A percentile compares a stretch with the other conserved stretches of the same genome.
phyloP scores from a whole-genome alignment of 768 basidiomycete genomes.

The Amanita molliuscula region DNA sequence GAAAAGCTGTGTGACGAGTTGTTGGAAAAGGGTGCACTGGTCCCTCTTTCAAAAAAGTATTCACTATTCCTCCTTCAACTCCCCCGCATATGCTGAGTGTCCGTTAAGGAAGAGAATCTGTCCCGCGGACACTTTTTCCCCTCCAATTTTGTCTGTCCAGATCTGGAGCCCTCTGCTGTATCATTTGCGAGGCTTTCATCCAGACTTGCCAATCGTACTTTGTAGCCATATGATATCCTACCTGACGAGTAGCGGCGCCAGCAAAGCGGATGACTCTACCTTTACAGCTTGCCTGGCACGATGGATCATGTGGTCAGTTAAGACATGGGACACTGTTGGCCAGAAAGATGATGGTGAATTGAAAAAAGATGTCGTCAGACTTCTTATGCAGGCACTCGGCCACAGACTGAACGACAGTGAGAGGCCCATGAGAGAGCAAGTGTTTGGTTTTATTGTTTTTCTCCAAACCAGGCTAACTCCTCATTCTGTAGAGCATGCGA shows the following conservation, averaged over 20 bases:
- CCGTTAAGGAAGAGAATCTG: constrained; percentile 44
- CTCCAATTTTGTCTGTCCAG: constrained; percentile 39
- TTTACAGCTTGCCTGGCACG: constrained; percentile 53
- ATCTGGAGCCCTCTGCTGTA: constrained; percentile 60
- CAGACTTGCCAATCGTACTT: constrained; percentile 41
- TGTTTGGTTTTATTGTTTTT: not conserved
- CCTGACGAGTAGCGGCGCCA: constrained; percentile 17
- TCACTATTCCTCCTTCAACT: constrained; percentile 12
- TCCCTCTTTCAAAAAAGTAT: constrained; percentile 81
- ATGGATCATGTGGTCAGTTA: constrained; percentile 59
- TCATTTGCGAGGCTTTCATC: constrained; percentile 47
- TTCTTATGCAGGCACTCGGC: constrained; percentile 39
- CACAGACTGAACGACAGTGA: constrained; percentile 18
- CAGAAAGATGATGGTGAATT: constrained; percentile 24
- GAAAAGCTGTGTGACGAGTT: constrained; percentile 59
- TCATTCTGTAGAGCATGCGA: not conserved
- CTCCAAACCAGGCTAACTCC: not conserved
- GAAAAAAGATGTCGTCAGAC: constrained; percentile 32
- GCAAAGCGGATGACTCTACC: constrained; percentile 23
- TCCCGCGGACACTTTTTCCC: constrained; percentile 31
- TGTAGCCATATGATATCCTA: constrained; percentile 31
- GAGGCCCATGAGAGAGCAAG: constrained; percentile 24
- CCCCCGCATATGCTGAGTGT: constrained; percentile 11
- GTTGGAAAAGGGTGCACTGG: constrained; percentile 60
- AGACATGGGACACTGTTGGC: constrained; percentile 23